These are phyloP conservation scores for Aphanocladium album DNA, from an alignment of 2,329 filamentous ascomycete species.

Conservation along the genomic window DNA sequence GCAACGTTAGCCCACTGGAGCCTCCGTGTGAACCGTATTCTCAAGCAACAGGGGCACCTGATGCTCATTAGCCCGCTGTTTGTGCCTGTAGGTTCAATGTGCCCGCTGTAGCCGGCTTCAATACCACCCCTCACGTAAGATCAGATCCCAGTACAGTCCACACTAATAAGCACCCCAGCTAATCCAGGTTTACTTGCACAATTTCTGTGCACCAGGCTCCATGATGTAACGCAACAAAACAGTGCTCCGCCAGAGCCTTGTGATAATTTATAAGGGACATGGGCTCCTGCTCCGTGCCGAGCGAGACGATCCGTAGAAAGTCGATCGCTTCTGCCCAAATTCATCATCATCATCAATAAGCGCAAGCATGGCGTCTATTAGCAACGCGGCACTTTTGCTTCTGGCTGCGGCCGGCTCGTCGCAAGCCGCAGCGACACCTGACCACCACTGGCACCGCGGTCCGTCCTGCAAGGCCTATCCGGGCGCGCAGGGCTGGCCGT, in stretches of 20 bases:
- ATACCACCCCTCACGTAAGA: slow-evolving; percentile 8
- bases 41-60: background rate
- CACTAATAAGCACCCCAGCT: background rate
- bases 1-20: background rate
- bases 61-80: background rate
- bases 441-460: background rate
- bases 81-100: background rate
- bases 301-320: no score
- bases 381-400: background rate
- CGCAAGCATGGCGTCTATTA: background rate
- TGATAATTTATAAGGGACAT: background rate
- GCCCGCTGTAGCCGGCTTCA: background rate
- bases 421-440: background rate
- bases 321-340: background rate
- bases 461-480: slow-evolving; percentile 9
- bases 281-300: background rate
- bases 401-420: background rate
- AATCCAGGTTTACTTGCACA: background rate
- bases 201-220: background rate
- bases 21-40: background rate
- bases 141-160: background rate
- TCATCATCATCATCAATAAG: background rate
- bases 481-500: background rate
- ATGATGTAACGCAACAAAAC: background rate
- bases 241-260: no score